phyloP scores from a whole-genome alignment of 129 eudicot species.

The Lactuca saligna region DNA sequence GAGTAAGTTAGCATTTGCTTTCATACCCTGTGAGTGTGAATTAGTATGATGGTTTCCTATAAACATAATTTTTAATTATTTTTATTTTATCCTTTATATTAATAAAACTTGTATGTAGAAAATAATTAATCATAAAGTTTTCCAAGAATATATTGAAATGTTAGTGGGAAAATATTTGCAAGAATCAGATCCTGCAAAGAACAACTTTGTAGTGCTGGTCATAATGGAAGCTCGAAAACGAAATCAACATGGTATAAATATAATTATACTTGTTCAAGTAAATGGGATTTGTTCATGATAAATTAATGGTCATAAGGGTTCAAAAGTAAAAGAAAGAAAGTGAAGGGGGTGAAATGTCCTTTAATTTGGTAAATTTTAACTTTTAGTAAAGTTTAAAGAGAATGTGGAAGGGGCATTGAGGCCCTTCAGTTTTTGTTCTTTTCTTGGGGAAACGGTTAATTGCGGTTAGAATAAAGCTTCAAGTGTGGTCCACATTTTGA shows the following conservation, averaged over 20 bases:
- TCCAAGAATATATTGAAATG: background rate
- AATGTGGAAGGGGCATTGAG: conserved; percentile 17
- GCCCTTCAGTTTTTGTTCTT: conserved; percentile 21
- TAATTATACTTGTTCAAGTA: background rate
- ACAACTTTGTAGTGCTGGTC: background rate
- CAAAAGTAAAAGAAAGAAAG: background rate
- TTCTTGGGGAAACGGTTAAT: conserved; percentile 38
- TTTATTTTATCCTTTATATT: too few relatives aligned
- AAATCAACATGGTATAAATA: background rate
- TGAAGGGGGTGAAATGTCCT: conserved; percentile 6
- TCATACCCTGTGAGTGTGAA: background rate
- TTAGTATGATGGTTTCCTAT: background rate
- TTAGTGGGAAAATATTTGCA: background rate
- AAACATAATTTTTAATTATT: background rate
- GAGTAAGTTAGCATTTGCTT: background rate
- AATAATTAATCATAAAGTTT: too few relatives aligned
- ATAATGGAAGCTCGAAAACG: conserved; percentile 3
- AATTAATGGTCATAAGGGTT: background rate
- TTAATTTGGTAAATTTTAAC: background rate
- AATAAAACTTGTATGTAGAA: background rate
- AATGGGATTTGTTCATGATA: conserved; percentile 2
- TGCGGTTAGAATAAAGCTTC: conserved; percentile 37
- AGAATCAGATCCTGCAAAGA: conserved; percentile 1
- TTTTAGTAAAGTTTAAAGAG: conserved; percentile 24
- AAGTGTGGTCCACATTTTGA: conserved; percentile 37